phyloP scores from a whole-genome alignment of 768 basidiomycete genomes.

The Crassisporium funariophilum region DNA sequence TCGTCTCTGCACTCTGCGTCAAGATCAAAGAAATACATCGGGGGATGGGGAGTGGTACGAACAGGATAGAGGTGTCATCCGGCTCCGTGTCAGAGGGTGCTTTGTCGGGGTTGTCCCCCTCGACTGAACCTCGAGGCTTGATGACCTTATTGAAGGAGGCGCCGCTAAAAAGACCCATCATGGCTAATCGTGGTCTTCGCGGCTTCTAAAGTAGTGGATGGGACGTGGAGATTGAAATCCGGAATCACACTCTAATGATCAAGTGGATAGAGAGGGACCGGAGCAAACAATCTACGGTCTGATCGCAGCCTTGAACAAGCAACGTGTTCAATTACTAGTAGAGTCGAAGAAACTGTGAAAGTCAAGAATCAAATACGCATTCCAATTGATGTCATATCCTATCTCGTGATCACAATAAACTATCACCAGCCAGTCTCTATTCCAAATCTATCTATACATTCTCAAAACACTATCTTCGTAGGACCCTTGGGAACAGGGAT shows the following conservation, averaged over 20 bases:
- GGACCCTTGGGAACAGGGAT: conserved; percentile 60
- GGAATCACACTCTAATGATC: conserved; percentile 4
- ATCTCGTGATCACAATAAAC: conserved; percentile 16
- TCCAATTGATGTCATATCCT: conserved; percentile 9
- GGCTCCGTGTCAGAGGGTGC: conserved; percentile 82
- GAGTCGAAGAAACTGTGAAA: too few species aligned
- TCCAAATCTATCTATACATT: conserved; percentile 7
- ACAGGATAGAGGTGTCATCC: conserved; percentile 90
- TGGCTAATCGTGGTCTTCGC: too few species aligned
- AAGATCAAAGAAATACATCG: conserved; percentile 35
- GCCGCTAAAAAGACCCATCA: conserved; percentile 81
- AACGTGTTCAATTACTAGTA: conserved; percentile 1
- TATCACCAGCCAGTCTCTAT: too few species aligned
- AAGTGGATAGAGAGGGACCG: conserved; percentile 5
- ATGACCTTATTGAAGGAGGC: conserved; percentile 53
- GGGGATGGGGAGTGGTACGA: conserved; percentile 39
- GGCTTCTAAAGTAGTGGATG: too few species aligned
- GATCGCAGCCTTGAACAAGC: not conserved
- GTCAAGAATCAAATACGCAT: too few species aligned
- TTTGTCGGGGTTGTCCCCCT: conserved; percentile 62
- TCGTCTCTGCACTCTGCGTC: conserved; percentile 69
- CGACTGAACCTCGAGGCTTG: conserved; percentile 67
- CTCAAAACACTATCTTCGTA: conserved; percentile 77
- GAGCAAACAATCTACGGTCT: not conserved
- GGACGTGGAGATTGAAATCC: conserved; percentile 4